These are phyloP conservation scores for Beta vulgaris DNA, from an alignment of 148 eudicot species.

Conservation along the genomic window DNA sequence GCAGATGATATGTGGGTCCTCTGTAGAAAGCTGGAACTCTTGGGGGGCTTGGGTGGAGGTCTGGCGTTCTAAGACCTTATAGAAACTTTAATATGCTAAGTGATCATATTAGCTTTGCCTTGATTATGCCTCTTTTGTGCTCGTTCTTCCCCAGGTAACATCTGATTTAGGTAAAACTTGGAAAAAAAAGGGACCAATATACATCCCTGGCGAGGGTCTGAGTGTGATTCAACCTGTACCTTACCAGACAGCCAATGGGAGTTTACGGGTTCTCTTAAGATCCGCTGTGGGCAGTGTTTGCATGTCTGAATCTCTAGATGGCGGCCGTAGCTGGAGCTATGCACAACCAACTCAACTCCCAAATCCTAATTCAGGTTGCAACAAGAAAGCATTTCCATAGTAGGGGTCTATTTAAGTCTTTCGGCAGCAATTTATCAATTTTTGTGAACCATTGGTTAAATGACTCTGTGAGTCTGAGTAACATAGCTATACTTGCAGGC, in stretches of 20 bases:
- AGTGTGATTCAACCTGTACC: slow-evolving; percentile 98
- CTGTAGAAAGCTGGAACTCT: slow-evolving; percentile 98
- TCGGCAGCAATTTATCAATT: not conserved
- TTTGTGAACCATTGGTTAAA: not conserved
- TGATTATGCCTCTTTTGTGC: not conserved
- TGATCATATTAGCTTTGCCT: not conserved
- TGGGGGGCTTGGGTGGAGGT: slow-evolving; percentile 99
- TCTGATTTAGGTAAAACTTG: slow-evolving; percentile 80
- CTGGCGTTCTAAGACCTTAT: not conserved
- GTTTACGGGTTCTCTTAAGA: slow-evolving; percentile 71
- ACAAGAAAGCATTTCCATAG: not conserved
- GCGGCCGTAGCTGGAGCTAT: slow-evolving; percentile 74
- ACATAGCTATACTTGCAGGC: not conserved
- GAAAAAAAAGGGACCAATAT: slow-evolving; percentile 90
- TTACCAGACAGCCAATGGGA: slow-evolving; percentile 70
- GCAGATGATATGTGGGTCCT: slow-evolving; percentile 85
- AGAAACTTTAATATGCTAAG: not conserved
- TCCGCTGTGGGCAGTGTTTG: slow-evolving; percentile 61
- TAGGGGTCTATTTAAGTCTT: not conserved
- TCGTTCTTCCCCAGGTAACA: slow-evolving; percentile 37
- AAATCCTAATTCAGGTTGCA: slow-evolving; percentile 92
- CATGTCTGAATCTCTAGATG: slow-evolving; percentile 84
- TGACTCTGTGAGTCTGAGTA: not conserved
- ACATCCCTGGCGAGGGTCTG: slow-evolving; percentile 46
- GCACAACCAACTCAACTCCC: slow-evolving; percentile 73